Evolutionary conservation across 139 green algal species (phyloP).

Genomic region (Coelastrella sp.): DNA sequence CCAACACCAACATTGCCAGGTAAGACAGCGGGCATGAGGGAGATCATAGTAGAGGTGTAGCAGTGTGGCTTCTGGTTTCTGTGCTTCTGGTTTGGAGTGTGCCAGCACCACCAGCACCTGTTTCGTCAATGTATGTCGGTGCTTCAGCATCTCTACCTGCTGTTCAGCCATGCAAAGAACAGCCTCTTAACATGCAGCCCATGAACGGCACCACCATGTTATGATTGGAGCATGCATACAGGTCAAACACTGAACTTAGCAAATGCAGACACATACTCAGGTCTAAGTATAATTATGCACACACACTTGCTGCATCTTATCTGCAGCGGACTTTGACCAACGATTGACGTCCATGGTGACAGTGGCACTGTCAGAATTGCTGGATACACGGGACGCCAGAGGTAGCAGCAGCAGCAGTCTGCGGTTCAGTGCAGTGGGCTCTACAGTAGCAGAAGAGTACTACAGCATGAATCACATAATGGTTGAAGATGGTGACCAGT

Average conservation of each 20-base stretch:
- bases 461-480: neutral
- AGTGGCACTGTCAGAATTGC: neutral
- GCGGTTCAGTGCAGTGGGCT: neutral
- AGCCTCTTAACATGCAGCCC: too few relatives aligned
- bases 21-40: too few relatives aligned
- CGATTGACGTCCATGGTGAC: neutral
- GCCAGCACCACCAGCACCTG: too few relatives aligned
- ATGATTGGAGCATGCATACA: neutral
- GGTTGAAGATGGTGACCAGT: neutral
- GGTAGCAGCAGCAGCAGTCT: neutral
- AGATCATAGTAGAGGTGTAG: too few relatives aligned
- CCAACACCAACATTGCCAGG: too few relatives aligned
- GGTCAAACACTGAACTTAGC: neutral
- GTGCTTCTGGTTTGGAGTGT: too few relatives aligned
- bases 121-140: too few relatives aligned
- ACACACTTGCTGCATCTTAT: neutral
- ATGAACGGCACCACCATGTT: too few relatives aligned
- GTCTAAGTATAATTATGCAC: neutral
- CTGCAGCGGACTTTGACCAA: neutral
- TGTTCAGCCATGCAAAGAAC: too few relatives aligned
- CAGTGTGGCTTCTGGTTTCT: too few relatives aligned
- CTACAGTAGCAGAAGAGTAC: neutral
- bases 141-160: too few relatives aligned
- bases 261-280: neutral
- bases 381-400: neutral